Evolutionary conservation across 2,329 filamentous ascomycete genomes (phyloP).

Genomic region (Knufia fluminis): DNA sequence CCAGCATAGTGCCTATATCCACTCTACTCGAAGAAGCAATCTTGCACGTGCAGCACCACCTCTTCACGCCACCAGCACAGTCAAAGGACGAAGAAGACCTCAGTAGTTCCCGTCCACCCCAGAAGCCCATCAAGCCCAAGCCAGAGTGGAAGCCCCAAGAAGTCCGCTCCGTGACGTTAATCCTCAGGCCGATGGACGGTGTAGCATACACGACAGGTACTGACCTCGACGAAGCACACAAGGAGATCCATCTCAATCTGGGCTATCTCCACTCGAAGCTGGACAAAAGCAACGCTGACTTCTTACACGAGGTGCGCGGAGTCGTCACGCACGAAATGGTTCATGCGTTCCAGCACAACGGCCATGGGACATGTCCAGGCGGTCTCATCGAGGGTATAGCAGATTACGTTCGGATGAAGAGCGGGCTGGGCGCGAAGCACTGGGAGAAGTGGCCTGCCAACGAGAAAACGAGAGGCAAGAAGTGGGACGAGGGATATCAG

Average conservation of each 20-base stretch:
- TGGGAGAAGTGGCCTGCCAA: slow-evolving; percentile 54
- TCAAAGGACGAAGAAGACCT: neutral
- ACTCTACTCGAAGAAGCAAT: slow-evolving; percentile 55
- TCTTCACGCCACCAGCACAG: slow-evolving; percentile 55
- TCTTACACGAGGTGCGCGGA: slow-evolving; percentile 58
- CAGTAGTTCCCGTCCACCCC: neutral
- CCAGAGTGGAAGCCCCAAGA: slow-evolving; percentile 39
- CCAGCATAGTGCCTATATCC: slow-evolving; percentile 54
- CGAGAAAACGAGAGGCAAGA: slow-evolving; percentile 38
- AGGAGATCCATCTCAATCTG: slow-evolving; percentile 83
- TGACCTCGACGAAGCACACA: slow-evolving; percentile 74
- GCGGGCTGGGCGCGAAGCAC: slow-evolving; percentile 66
- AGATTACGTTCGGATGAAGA: slow-evolving; percentile 78
- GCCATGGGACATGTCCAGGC: slow-evolving; percentile 49
- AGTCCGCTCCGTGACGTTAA: slow-evolving; percentile 75
- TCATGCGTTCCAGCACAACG: slow-evolving; percentile 85
- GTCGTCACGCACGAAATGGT: slow-evolving; percentile 89
- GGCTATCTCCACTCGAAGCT: slow-evolving; percentile 53
- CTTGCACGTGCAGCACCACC: slow-evolving; percentile 56
- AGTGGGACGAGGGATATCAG: slow-evolving; percentile 88
- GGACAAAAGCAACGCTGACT: slow-evolving; percentile 14
- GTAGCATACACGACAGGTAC: slow-evolving; percentile 82
- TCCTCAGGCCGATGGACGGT: slow-evolving; percentile 69
- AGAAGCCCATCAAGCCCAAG: slow-evolving; percentile 11
- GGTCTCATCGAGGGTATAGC: slow-evolving; percentile 86